Conservation (phyloP, 1,139 yeast genomes). For the Magnusiomyces suaveolens region DNA sequence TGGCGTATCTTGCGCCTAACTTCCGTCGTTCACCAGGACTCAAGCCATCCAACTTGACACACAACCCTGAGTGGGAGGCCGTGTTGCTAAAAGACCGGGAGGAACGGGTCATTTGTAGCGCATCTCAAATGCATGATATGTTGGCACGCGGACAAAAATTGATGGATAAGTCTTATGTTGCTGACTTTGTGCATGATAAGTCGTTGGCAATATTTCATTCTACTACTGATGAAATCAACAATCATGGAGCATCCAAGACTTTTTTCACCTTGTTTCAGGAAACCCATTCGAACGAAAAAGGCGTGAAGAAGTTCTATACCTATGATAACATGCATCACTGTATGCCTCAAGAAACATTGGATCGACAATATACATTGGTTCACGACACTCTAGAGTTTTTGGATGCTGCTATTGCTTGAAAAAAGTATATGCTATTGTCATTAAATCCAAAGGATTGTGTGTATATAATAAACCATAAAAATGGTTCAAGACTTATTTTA, state of each 20-base stretch:
- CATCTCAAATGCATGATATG: conserved; percentile 53
- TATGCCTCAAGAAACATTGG: conserved; percentile 1
- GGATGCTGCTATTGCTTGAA: background rate
- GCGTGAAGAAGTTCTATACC: background rate
- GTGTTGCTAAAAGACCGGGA: conserved; percentile 16
- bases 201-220: conserved; percentile 50
- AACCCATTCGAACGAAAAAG: background rate
- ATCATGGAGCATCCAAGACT: conserved; percentile 42
- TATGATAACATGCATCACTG: conserved; percentile 1
- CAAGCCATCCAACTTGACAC: background rate
- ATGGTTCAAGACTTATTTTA: too few species aligned
- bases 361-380: background rate
- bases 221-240: conserved; percentile 44
- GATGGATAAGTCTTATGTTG: conserved; percentile 36
- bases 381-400: background rate
- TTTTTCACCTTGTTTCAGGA: conserved; percentile 36
- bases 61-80: background rate
- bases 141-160: conserved; percentile 51
- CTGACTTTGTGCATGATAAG: conserved; percentile 36
- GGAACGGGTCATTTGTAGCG: conserved; percentile 38
- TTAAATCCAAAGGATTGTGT: too few species aligned
- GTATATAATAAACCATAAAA: too few species aligned
- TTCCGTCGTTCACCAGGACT: background rate
- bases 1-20: background rate
- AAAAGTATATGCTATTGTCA: too few species aligned